These are phyloP conservation scores for Cytospora mali DNA, from an alignment of 2,329 filamentous ascomycete genomes.

Conservation along the genomic window DNA sequence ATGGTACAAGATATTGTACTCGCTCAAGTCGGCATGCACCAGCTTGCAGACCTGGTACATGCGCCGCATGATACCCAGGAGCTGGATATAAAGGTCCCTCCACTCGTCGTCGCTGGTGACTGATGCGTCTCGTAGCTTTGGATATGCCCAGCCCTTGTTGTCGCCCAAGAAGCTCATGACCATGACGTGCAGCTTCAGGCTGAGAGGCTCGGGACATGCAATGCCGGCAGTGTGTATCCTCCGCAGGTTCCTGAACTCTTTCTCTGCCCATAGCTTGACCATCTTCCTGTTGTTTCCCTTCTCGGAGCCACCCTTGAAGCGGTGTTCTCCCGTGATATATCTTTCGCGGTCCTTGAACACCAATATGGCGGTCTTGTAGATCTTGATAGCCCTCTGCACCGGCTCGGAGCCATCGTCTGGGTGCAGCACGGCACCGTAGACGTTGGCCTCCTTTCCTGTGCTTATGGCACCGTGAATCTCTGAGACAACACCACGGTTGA, in stretches of 20 bases:
- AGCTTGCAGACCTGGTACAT: constrained; percentile 92
- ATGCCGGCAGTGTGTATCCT: constrained; percentile 83
- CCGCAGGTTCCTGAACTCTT: constrained; percentile 93
- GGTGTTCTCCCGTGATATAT: constrained; percentile 92
- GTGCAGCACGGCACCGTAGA: constrained; percentile 82
- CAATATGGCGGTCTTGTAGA: constrained; percentile 97
- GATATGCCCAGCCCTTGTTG: constrained; percentile 83
- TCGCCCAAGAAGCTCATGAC: constrained; percentile 94
- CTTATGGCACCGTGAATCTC: constrained; percentile 95
- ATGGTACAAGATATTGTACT: constrained; percentile 97
- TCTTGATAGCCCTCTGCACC: constrained; percentile 87
- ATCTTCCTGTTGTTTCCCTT: constrained; percentile 95
- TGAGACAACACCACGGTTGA: constrained; percentile 85
- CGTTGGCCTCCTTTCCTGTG: constrained; percentile 97
- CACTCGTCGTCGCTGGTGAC: constrained; percentile 73
- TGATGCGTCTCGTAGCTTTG: constrained; percentile 83
- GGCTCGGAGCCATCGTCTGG: constrained; percentile 56
- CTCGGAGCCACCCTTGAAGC: constrained; percentile 88
- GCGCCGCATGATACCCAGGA: constrained; percentile 85
- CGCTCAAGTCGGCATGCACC: constrained; percentile 94
- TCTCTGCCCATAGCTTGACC: constrained; percentile 99
- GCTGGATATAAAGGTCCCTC: constrained; percentile 77
- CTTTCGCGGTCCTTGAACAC: constrained; percentile 98
- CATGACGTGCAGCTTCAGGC: constrained; percentile 89
- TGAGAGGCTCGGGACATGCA: constrained; percentile 85